Evolutionary conservation across 2,329 filamentous ascomycete species (phyloP).

Genomic region (Cladosporium cucumerinum): DNA sequence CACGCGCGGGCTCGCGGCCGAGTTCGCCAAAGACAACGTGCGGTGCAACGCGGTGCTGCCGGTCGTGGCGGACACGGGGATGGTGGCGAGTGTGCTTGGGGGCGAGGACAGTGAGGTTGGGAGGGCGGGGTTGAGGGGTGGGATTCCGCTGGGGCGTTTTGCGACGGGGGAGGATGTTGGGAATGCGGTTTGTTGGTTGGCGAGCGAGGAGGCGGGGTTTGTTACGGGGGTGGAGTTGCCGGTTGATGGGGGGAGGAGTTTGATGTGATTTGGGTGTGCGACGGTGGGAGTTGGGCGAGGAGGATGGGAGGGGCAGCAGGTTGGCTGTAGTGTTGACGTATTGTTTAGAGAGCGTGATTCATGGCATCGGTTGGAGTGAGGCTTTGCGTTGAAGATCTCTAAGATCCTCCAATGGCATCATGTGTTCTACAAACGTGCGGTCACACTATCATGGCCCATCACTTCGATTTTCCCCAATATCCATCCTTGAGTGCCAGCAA

Average conservation of each 20-base stretch:
- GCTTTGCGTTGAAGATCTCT: too few species aligned
- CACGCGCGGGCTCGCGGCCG: constrained; percentile 29
- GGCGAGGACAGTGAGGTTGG: constrained; percentile 23
- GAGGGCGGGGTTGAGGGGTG: constrained; percentile 22
- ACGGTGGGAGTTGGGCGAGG: too few species aligned
- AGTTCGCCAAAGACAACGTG: constrained; percentile 26
- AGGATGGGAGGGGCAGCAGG: too few species aligned
- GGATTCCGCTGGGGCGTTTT: constrained; percentile 29
- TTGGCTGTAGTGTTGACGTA: too few species aligned
- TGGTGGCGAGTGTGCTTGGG: constrained; percentile 27
- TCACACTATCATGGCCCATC: not conserved
- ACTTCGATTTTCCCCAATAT: constrained; percentile 18
- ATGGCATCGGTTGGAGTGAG: too few species aligned
- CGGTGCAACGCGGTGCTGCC: constrained; percentile 30
- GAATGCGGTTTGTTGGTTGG: constrained; percentile 28
- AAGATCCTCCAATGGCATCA: too few species aligned
- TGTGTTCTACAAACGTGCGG: too few species aligned
- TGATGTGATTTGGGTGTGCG: too few species aligned
- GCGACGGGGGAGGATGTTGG: constrained; percentile 27
- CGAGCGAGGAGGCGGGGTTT: constrained; percentile 30
- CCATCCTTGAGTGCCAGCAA: constrained; percentile 25
- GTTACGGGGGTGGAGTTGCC: constrained; percentile 29
- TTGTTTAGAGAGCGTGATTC: too few species aligned
- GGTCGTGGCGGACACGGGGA: constrained; percentile 30
- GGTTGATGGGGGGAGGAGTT: constrained; percentile 30